A percentile compares a stretch with the other conserved stretches of the same genome.
These are phyloP conservation scores for Cystofilobasidium macerans DNA, from an alignment of 768 basidiomycete species.

Conservation along the genomic window DNA sequence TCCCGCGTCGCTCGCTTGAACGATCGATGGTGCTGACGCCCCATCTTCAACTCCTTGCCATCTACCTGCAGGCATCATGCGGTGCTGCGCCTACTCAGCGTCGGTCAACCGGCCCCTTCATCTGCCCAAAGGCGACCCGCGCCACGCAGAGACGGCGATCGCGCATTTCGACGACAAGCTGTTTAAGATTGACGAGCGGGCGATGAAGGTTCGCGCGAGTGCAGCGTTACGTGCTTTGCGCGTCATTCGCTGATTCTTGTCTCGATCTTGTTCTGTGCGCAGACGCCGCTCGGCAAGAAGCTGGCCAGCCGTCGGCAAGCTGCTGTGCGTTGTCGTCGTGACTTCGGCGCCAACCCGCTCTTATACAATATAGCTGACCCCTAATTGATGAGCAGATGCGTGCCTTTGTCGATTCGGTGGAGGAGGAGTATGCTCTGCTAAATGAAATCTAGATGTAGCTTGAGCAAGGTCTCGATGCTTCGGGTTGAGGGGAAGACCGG, in stretches of 20 bases:
- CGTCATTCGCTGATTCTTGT: not conserved
- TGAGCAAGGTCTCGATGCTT: not conserved
- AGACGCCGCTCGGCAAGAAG: slow-evolving; percentile 55
- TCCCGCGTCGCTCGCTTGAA: no score
- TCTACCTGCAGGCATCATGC: slow-evolving; percentile 46
- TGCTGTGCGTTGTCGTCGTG: slow-evolving; percentile 45
- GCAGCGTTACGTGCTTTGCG: not conserved
- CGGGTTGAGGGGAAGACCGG: no score
- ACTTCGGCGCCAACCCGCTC: not conserved
- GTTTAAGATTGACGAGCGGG: slow-evolving; percentile 53
- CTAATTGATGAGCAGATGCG: slow-evolving; percentile 45
- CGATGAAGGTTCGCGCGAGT: slow-evolving; percentile 48
- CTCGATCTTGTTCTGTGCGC: not conserved
- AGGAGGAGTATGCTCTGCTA: slow-evolving; percentile 29
- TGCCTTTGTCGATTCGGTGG: slow-evolving; percentile 50
- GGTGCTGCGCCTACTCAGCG: slow-evolving; percentile 57
- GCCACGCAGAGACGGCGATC: slow-evolving; percentile 48
- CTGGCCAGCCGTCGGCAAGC: slow-evolving; percentile 63
- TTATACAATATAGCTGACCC: not conserved
- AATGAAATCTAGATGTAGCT: slow-evolving; percentile 17
- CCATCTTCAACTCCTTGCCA: no score
- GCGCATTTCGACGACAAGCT: slow-evolving; percentile 82
- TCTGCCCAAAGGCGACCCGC: slow-evolving; percentile 25
- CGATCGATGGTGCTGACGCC: no score
- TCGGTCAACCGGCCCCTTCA: slow-evolving; percentile 43